Conservation (phyloP, 768 basidiomycete species). For the Leccinum arenicola region DNA sequence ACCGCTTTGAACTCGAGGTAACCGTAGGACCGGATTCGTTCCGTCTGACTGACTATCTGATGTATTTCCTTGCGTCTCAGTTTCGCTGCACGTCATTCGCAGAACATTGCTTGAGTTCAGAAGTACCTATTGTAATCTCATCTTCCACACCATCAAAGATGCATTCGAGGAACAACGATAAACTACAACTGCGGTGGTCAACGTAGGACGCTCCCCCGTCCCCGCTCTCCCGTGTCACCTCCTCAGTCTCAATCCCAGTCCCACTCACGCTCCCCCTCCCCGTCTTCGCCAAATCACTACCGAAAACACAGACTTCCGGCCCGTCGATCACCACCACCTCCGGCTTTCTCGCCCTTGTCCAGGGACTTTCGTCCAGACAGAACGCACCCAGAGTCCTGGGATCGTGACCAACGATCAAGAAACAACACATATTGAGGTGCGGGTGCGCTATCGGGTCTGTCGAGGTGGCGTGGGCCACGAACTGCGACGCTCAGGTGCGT, state of each 20-base stretch:
- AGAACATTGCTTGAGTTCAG: no score
- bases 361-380: slow-evolving; percentile 35
- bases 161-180: no score
- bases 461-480: slow-evolving; percentile 10
- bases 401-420: slow-evolving; percentile 36
- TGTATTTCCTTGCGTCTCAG: no score
- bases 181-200: no score
- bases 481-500: slow-evolving; percentile 10
- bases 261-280: slow-evolving; percentile 41
- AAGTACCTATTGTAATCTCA: no score
- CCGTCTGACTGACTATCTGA: no score
- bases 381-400: slow-evolving; percentile 32
- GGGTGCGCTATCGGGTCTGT: slow-evolving; percentile 10
- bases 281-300: slow-evolving; percentile 34
- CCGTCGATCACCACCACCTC: slow-evolving; percentile 35
- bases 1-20: no score
- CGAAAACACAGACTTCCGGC: slow-evolving; percentile 35
- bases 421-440: slow-evolving; percentile 24
- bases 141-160: no score
- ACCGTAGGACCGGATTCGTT: no score
- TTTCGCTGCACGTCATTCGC: no score
- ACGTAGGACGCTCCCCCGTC: no score
- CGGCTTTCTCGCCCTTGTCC: slow-evolving; percentile 38
- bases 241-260: slow-evolving; percentile 29
- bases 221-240: slow-evolving; percentile 15